Evolutionary conservation across 1,139 yeast genomes (phyloP), one percentile per base, ranked within the genome.

Genomic region (Debaryomyces udenii): DNA sequence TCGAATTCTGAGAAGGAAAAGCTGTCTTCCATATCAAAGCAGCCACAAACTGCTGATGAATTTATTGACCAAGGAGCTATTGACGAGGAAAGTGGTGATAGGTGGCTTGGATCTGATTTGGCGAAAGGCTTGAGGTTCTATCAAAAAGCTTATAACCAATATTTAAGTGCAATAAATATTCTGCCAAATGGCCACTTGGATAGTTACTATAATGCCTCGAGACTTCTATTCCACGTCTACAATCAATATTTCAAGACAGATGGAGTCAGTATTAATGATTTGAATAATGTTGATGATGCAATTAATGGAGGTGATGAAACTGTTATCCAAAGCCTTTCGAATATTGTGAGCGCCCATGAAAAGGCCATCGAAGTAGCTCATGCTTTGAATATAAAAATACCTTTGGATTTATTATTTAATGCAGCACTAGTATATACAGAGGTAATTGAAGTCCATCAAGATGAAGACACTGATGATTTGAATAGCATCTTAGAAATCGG

Each of bases 21-120:
- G 5, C 34, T 23, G 7, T 6, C 16, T 9, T n/a, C 6, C 6
- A 27, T 17, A 28, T 16, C 39, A 13, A 35, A 33, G 32, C 18
- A 23, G 9, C 76, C 74, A 3, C 48, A 57, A 7, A 68, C 76
- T 0, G 64, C 68, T 1, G 78, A 73, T 18, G 81, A 74, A n/a
- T 67, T 50, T 29, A 60, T 76, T n/a, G 77, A 73, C 31, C 61
- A 63, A 41, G 83, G 77, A 0, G 62, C 77, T 1, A 57, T 58
- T 9, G 76, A 74, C 38, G 84, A 79, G 51, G 83, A 78, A 46
- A 72, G 75, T 9, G 84, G 82, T 0, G 84, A 79, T 49, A 57
- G 83, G 41, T 79, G 83, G 83, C 56, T 74, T 14, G 71, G 78
- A 0, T 76, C 82, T 0, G 83, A 79, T 49, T 53, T 78, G 24